Evolutionary conservation across 305 asterid species (phyloP).

Genomic region (Fraxinus paxiana): DNA sequence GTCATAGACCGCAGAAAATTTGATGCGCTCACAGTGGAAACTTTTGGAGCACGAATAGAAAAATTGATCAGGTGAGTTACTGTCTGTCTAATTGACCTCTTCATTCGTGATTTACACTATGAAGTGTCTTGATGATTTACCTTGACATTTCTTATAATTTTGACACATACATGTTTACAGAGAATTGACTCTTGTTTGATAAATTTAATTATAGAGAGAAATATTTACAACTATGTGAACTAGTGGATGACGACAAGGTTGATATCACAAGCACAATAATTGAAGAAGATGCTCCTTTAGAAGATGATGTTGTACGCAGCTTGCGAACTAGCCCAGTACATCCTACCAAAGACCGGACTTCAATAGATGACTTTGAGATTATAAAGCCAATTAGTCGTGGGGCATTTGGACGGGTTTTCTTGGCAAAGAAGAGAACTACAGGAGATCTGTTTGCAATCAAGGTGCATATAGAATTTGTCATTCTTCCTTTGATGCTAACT

Average conservation of each 20-base stretch:
- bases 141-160: background rate
- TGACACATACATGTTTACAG: conserved; percentile 16
- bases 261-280: conserved; percentile 85
- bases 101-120: background rate
- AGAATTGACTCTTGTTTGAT: conserved; percentile 19
- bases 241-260: conserved; percentile 93
- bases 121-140: conserved; percentile 1
- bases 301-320: conserved; percentile 96
- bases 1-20: conserved; percentile 84
- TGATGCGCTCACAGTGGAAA: conserved; percentile 92
- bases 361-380: conserved; percentile 97
- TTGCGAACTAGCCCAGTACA: conserved; percentile 91
- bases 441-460: conserved; percentile 96
- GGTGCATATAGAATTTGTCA: conserved; percentile 40
- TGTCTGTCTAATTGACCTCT: conserved; percentile 7
- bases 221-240: conserved; percentile 88
- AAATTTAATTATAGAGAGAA: conserved; percentile 61
- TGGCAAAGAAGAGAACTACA: conserved; percentile 93
- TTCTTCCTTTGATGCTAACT: conserved; percentile 2
- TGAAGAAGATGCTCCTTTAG: conserved; percentile 96
- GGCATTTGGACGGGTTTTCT: conserved; percentile 96
- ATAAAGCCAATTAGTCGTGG: conserved; percentile 99
- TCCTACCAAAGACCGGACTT: conserved; percentile 84
- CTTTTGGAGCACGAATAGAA: conserved; percentile 99
- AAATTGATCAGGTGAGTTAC: conserved; percentile 70